Base-by-base conservation (phyloP, 2,329 filamentous ascomycete genomes). In the Bipolaris oryzae region DNA sequence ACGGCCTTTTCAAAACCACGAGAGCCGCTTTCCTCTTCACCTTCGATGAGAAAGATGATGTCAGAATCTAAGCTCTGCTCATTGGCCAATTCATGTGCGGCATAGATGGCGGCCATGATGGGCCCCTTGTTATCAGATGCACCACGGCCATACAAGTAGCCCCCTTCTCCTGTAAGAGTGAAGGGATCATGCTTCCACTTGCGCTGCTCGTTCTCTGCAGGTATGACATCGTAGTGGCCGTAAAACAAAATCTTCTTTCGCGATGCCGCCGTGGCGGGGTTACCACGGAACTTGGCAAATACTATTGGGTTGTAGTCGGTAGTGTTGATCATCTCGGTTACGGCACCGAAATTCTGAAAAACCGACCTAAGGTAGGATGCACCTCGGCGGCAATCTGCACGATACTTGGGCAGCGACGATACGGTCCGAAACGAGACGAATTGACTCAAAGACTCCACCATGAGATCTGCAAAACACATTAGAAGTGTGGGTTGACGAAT, bases 111-210 rank as follows among this genome's bases (percentile, higher is more conserved):
- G 1, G 96, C 94, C 70, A 99, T 86, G 58, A 97, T 92, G 0
- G 95, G 95, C 0, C 96, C 95, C 75, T 99, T 99, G 79, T 99
- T 98, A 76, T 99, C 95, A 45, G 92, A 96, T 13, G 96, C 91
- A n/a, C 95, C 95, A 67, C 95, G 90, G 2, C 95, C 95, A 63
- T 99, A 98, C 1, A 98, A 81, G 73, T 94, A 98, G 0, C 95
- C 94, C 67, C 96, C 93, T 53, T 92, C 86, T 3, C 95, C 95
- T 48, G 89, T 89, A 70, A 98, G 84, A n/a, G 88, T 84, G 73
- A 98, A 99, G 0, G 95, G 96, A 61, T 98, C 91, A 1, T 87
- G 87, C 37, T 86, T 84, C 95, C 95, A 99, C 64, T 91, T 94
- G 35, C 86, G 85, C 55, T 89, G 87, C 61, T 90, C 90, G 35